phyloP scores from a whole-genome alignment of 352 stramenopile species.

The Halophytophthora polymorphica region DNA sequence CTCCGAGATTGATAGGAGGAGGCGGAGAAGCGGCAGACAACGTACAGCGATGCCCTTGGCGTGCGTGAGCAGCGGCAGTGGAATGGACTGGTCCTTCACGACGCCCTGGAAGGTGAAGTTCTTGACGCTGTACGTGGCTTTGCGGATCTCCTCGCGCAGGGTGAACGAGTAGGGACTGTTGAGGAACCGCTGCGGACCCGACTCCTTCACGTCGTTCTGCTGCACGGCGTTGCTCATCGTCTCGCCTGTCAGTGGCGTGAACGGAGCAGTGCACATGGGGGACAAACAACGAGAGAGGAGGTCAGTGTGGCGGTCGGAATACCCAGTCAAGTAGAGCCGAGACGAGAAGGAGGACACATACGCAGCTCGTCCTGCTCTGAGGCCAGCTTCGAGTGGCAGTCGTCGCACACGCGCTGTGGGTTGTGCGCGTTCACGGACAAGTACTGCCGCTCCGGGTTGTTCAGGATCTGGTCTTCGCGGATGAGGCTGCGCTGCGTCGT shows the following conservation, averaged over 20 bases:
- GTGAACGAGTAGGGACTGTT: conserved; percentile 89
- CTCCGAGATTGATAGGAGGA: too few relatives aligned
- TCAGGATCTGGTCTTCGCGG: conserved; percentile 70
- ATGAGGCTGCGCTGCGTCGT: conserved; percentile 71
- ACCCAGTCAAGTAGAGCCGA: neutral
- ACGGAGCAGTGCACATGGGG: neutral
- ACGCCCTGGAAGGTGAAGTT: conserved; percentile 89
- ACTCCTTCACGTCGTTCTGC: conserved; percentile 63
- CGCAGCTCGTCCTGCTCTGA: conserved; percentile 66
- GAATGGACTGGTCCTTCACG: conserved; percentile 90
- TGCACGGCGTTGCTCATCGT: conserved; percentile 84
- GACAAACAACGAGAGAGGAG: neutral
- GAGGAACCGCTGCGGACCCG: conserved; percentile 65
- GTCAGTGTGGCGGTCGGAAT: neutral
- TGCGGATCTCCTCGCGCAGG: conserved; percentile 90
- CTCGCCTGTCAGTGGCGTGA: conserved; percentile 21
- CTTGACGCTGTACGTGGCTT: conserved; percentile 91
- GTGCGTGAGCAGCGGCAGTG: conserved; percentile 80
- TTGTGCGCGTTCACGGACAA: conserved; percentile 78
- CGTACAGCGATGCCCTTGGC: conserved; percentile 88
- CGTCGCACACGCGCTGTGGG: conserved; percentile 80
- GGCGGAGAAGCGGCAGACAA: neutral
- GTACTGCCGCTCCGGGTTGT: conserved; percentile 67
- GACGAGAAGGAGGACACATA: conserved; percentile 19
- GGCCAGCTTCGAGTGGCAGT: conserved; percentile 58